Evolutionary conservation across 176 grass and related monocot species (phyloP), one percentile per base, ranked within the genome.

Genomic region (maize (Zea mays)): DNA sequence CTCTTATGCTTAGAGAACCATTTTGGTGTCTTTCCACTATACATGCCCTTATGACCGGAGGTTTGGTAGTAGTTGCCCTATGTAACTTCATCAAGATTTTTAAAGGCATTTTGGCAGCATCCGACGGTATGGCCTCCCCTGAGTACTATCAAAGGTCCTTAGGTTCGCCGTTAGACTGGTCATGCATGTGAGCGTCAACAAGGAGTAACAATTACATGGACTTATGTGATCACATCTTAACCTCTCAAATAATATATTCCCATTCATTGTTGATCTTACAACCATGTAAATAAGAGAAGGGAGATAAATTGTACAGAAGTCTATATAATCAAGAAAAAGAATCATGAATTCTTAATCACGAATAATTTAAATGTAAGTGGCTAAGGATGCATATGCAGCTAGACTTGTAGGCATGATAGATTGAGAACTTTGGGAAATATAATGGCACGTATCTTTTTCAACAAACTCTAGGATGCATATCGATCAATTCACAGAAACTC

Each of bases 401-500:
- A 65, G 6, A 13, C 12, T 33, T 8, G 14, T 57, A 38, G 16
- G n/a, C 6, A 27, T 13, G 40, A 64, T 10, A 41, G 11, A 64
- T 41, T 42, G 11, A 48, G 38, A 46, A 4, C 11, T 72, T 6
- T 15, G 20, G 35, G 63, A 41, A 3, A 62, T 40, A 27, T 33
- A 33, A 27, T 14, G 5, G 11, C 63, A 48, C 10, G 19, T 48
- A 34, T 3, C 11, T 33, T 47, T 69, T 48, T 47, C 42, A 48
- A 12, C 43, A 47, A 69, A 69, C 19, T 34, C 43, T 48, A 69
- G 33, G 15, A 61, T 49, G 19, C 10, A 81, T 62, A 11, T 8
- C 10, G 10, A 38, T 62, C 41, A 50, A 71, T 48, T 15, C 10
- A 49, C 27, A 70, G 3, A 81, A 62, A 81, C 59, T 62, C 55